A percentile compares a stretch with the other conserved stretches of the same genome.
phyloP scores from a whole-genome alignment of 1,139 yeast species.

The Geotrichum australiense region DNA sequence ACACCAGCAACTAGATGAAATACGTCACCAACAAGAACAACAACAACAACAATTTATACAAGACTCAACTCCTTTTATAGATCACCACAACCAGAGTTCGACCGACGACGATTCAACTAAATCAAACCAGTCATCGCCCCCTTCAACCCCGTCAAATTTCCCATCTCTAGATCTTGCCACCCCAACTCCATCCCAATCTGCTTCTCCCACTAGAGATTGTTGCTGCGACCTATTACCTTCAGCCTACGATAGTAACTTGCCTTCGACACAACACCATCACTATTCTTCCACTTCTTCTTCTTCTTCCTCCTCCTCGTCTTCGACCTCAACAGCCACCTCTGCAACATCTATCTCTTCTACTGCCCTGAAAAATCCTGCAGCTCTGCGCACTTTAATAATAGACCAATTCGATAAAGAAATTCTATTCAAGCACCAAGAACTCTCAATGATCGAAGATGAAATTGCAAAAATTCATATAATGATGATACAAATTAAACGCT shows the following conservation, averaged over 20 bases:
- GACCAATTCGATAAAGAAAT: slow-evolving; percentile 64
- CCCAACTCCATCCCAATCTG: slow-evolving; percentile 19
- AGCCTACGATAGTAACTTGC: too few relatives aligned
- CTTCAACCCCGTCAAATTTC: slow-evolving; percentile 16
- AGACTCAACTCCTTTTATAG: background rate
- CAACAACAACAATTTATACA: background rate
- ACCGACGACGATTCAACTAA: slow-evolving; percentile 8
- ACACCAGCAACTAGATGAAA: background rate
- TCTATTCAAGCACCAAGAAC: slow-evolving; percentile 61
- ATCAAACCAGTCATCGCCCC: slow-evolving; percentile 13
- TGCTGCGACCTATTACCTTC: slow-evolving; percentile 3
- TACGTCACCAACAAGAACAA: background rate
- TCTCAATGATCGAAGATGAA: slow-evolving; percentile 52
- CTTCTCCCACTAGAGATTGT: slow-evolving; percentile 16
- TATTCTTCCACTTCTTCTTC: background rate
- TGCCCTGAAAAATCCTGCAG: too few relatives aligned
- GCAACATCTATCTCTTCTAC: too few relatives aligned
- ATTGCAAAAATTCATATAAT: slow-evolving; percentile 56
- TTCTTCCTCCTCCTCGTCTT: background rate
- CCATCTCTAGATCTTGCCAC: slow-evolving; percentile 19
- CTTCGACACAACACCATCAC: too few relatives aligned
- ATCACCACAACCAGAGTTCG: background rate
- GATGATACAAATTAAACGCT: slow-evolving; percentile 38
- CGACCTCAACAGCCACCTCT: background rate
- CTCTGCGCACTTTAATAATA: slow-evolving; percentile 22